Evolutionary conservation across 495 filamentous ascomycete species (phyloP), one percentile per base, ranked within the genome.

Genomic region (Melanomma pulvis-pyrius): DNA sequence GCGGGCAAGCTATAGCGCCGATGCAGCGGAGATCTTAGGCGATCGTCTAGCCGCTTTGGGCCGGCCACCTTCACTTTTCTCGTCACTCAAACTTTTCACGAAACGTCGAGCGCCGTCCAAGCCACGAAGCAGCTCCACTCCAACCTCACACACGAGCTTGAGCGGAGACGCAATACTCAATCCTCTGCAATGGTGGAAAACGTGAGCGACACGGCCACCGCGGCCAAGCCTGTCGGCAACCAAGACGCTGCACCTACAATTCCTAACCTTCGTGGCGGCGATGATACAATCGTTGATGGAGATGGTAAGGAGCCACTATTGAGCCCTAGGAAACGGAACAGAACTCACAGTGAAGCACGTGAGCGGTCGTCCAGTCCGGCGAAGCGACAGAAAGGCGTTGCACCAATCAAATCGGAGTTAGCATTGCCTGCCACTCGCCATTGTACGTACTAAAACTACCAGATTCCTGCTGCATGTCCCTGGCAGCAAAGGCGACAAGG

Each of bases 401-500:
- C 92, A 32, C 84, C 87, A 1, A 88, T 98, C 72, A 97, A 96
- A 76, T 71, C 84, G 62, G 93, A 97, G 90, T 97, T 77, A 74
- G 85, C 77, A 54, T 30, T 2, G 8, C 13, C 28, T 34, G 47
- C 30, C n/a, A 12, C 39, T 41, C 46, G 64, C 21, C 67, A 63
- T 66, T 49, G 53, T 3, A 1, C 36, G 6, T 28, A 47, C 65
- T 63, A 21, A 29, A 50, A 49, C 48, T n/a, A 9, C 19, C 25
- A 68, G 65, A 30, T 67, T 59, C 36, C 44, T 71, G n/a, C n/a
- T 67, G 5, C 59, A 59, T 21, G 58, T 48, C 12, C n/a, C 44
- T 32, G 63, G 59, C 8, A 51, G 30, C 30, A 55, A 41, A 52
- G 24, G 12, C 19, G 52, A 4, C 34, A 51, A 70, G 22, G n/a